Evolutionary conservation across 2,329 filamentous ascomycete species (phyloP).

Genomic region (Huntiella abstrusa): DNA sequence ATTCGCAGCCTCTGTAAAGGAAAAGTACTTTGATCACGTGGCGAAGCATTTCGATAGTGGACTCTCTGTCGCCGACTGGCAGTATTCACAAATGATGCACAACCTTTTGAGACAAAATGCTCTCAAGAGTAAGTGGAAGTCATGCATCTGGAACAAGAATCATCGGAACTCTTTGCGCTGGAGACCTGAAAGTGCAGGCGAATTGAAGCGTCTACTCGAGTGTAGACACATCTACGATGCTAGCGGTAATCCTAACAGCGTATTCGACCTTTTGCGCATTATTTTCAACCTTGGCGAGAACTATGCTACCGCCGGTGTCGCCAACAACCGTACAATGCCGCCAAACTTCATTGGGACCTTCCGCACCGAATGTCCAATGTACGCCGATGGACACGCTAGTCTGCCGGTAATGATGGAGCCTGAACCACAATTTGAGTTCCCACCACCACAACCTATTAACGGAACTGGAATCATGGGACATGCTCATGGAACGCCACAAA

Average conservation of each 20-base stretch:
- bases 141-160: conserved; percentile 27
- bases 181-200: conserved; percentile 23
- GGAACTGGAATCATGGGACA: neutral
- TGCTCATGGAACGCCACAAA: neutral
- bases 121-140: conserved; percentile 27
- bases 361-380: conserved; percentile 12
- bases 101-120: conserved; percentile 26
- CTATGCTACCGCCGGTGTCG: conserved; percentile 16
- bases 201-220: conserved; percentile 27
- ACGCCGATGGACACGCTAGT: conserved; percentile 7
- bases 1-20: conserved; percentile 20
- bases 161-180: conserved; percentile 23
- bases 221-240: conserved; percentile 25
- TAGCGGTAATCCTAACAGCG: conserved; percentile 13
- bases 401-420: conserved; percentile 4
- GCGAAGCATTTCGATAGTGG: conserved; percentile 28
- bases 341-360: conserved; percentile 12
- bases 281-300: conserved; percentile 25
- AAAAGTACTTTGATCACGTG: conserved; percentile 29
- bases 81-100: conserved; percentile 25
- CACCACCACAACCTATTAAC: conserved; percentile 1
- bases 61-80: conserved; percentile 24
- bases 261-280: conserved; percentile 21
- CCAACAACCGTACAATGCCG: conserved; percentile 14
- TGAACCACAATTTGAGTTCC: conserved; percentile 6